Base-by-base conservation (phyloP, 257 asterid species). In the Fraxinus cuspidata region DNA sequence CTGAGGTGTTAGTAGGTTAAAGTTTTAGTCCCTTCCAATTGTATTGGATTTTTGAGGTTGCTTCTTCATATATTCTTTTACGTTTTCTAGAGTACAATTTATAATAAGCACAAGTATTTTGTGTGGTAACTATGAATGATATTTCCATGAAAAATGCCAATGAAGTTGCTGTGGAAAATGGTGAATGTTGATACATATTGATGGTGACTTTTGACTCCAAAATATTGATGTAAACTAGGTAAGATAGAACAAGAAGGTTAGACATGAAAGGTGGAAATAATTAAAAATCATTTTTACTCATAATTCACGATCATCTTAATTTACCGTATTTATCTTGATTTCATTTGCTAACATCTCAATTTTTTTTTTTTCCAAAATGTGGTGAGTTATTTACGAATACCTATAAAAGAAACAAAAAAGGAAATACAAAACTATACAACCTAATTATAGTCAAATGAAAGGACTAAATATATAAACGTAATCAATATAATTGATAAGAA, bases 1-100 rank as follows among this genome's bases (percentile, higher is more conserved):
- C 68, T 31, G 64, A 28, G 27, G 70, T 56, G 74, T 58, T 21
- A 2, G 1, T 10, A 18, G 2, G 6, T 23, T 77, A 74, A 21
- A 51, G 23, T 19, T 74, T 70, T 70, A 40, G 76, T 32, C 68
- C 29, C 44, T 68, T 74, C 63, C 53, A 53, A 56, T 27, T n/a
- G 31, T 29, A 60, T 67, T 79, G 75, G 65, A 73, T 23, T 64
- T 40, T 75, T 49, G 42, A 72, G 74, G 25, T 40, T 40, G 49
- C 47, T 40, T 38, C 13, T 9, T 40, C 15, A 37, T 40, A 40
- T 40, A 40, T 40, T 40, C 47, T 40, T 40, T 10, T 9, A 40
- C 15, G 15, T 40, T 40, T 40, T 10, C 47, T 40, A 3, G 15
- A 8, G 47, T 10, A 40, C 0, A 40, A 10, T 40, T 40, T 40